phyloP scores from a whole-genome alignment of 768 basidiomycete genomes.

The Amanita rubescens region DNA sequence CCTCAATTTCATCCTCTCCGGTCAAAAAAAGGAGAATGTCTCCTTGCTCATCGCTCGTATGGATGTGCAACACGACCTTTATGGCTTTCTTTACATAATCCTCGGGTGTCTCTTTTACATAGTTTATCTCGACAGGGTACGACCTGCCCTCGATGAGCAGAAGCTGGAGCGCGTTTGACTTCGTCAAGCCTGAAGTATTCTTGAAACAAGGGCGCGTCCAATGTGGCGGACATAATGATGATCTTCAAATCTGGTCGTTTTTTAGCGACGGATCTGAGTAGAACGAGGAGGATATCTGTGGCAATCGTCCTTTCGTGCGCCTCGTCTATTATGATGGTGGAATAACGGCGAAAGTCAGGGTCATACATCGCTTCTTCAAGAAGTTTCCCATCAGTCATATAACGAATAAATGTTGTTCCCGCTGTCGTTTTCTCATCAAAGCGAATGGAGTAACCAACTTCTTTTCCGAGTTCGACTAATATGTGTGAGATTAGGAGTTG shows the following conservation, averaged over 20 bases:
- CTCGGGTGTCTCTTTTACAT: constrained; percentile 72
- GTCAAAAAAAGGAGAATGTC: constrained; percentile 85
- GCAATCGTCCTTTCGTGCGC: constrained; percentile 90
- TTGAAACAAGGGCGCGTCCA: constrained; percentile 85
- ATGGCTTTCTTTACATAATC: constrained; percentile 92
- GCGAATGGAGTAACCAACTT: constrained; percentile 53
- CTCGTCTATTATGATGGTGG: constrained; percentile 92
- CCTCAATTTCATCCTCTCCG: constrained; percentile 91
- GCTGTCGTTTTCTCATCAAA: constrained; percentile 86
- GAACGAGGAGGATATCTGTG: constrained; percentile 89
- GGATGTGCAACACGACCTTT: constrained; percentile 83
- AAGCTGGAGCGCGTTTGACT: constrained; percentile 43
- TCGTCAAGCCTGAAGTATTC: constrained; percentile 58
- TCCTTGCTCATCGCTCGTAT: constrained; percentile 78
- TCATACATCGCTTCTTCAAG: constrained; percentile 91
- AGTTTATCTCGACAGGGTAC: constrained; percentile 82
- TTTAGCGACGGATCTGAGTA: constrained; percentile 70
- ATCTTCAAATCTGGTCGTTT: constrained; percentile 76
- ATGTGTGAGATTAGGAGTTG: background rate
- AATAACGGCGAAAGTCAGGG: constrained; percentile 69
- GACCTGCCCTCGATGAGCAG: constrained; percentile 80
- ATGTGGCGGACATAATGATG: constrained; percentile 88
- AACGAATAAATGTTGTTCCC: constrained; percentile 82
- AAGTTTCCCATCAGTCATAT: constrained; percentile 95
- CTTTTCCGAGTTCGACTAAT: constrained; percentile 71